Percentiles rank a stretch among this genome's conserved stretches.
Conservation (phyloP, 192 early-diverging fungal genomes). For the Coemansia sp. region DNA sequence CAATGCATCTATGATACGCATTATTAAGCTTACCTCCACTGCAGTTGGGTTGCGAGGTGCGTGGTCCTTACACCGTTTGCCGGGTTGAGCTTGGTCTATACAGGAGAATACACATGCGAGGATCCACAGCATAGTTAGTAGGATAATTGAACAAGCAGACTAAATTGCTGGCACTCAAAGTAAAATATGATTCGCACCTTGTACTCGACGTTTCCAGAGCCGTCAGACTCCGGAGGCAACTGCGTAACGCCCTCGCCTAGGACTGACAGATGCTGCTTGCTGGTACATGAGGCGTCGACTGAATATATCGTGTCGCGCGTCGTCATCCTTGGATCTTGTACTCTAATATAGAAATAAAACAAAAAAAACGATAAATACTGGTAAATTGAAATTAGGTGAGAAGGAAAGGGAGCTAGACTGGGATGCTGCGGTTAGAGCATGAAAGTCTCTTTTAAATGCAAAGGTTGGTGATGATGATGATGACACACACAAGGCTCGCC, state of each 20-base stretch:
- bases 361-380: not conserved
- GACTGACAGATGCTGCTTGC: constrained; percentile 19
- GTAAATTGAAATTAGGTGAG: not conserved
- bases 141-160: not conserved
- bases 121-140: not conserved
- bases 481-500: not conserved
- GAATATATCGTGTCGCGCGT: constrained; percentile 51
- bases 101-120: constrained; percentile 35
- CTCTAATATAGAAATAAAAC: not conserved
- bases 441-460: not conserved
- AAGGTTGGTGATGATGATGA: not conserved
- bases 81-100: constrained; percentile 49
- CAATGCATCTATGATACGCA: not conserved
- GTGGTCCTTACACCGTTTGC: constrained; percentile 56
- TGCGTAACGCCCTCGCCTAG: constrained; percentile 38
- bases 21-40: constrained; percentile 67
- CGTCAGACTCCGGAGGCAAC: constrained; percentile 80
- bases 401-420: not conserved
- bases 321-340: constrained; percentile 24
- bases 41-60: constrained; percentile 88
- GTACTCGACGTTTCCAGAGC: constrained; percentile 87
- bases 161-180: not conserved
- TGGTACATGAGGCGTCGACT: constrained; percentile 14
- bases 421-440: not conserved
- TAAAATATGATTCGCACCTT: constrained; percentile 61